Base-by-base conservation (phyloP, 345 rosid species). In the Rhodomyrtus tomentosa region DNA sequence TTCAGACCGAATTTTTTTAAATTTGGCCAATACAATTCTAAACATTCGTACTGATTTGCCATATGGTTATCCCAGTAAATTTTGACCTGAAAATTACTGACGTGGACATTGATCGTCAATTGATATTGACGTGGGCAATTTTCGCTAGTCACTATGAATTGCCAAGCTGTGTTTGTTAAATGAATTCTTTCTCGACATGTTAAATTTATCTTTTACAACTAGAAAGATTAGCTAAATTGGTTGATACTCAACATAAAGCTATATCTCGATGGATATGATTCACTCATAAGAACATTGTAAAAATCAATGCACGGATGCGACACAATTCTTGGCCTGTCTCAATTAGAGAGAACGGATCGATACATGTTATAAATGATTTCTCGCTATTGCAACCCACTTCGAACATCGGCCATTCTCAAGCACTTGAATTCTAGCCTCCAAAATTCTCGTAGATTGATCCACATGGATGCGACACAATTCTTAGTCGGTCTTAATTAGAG, bases 81-180 rank as follows among this genome's bases (percentile, higher is more conserved):
- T 50, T 50, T 11, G 18, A 5, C 16, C 3, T 1, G 20, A 13
- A 12, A 58, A 1, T 58, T 0, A 1, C 4, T 0, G 2, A 58
- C 13, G 8, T 12, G 0, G 0, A 58, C 0, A 8, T 1, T 0
- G 0, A 2, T 0, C 1, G 2, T 59, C 0, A 0, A 6, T 16
- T 2, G 3, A 0, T 6, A 0, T 0, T 59, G 0, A 27, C 1
- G 16, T 27, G 20, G 0, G 3, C 4, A 29, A 15, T 59, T 15
- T 59, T 59, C 15, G 3, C 11, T 1, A 2, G 6, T 6, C 8
- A 1, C 15, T 3, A 1, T 27, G 20, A 27, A 29, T 0, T 59
- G 40, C 21, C 16, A 15, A 59, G 21, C 29, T 62, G 0, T 32
- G 40, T 16, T 16, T 62, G 42, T 4, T 7, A 15, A 9, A 29